Conservation (phyloP, 257 asterid genomes). For the Cruciata laevipes region DNA sequence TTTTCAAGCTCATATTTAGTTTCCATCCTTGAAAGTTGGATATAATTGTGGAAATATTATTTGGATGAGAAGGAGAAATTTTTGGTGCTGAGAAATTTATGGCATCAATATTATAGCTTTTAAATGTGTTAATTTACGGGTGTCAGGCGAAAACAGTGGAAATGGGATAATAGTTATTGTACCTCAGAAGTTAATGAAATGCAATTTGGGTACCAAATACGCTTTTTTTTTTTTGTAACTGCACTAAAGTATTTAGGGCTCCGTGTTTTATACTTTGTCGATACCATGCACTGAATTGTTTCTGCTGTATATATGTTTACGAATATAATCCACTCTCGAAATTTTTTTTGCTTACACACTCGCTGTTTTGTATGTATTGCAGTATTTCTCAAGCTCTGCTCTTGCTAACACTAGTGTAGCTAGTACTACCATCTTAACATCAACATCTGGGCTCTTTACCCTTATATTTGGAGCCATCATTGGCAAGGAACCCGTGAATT, state of each 20-base stretch:
- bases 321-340: no score
- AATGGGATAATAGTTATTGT: not conserved
- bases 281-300: not conserved
- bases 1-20: not conserved
- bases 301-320: not conserved
- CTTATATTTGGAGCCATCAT: constrained; percentile 62
- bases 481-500: constrained; percentile 53
- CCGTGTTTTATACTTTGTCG: not conserved
- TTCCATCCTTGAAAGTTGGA: not conserved
- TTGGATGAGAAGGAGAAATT: not conserved
- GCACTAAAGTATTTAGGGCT: not conserved
- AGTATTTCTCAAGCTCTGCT: constrained; percentile 69
- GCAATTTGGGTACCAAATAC: not conserved
- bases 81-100: not conserved
- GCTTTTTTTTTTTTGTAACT: not conserved
- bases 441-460: constrained; percentile 77
- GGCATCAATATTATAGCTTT: not conserved
- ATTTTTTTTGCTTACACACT: no score
- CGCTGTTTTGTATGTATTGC: constrained; percentile 17
- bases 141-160: not conserved
- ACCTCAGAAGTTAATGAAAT: not conserved
- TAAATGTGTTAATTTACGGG: not conserved
- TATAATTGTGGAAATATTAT: not conserved
- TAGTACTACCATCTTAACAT: constrained; percentile 70
- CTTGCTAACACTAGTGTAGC: constrained; percentile 83